A percentile compares a stretch with the other conserved stretches of the same genome.
These are phyloP conservation scores for Scheffersomyces ergatensis DNA, from an alignment of 805 yeast genomes.

Conservation along the genomic window DNA sequence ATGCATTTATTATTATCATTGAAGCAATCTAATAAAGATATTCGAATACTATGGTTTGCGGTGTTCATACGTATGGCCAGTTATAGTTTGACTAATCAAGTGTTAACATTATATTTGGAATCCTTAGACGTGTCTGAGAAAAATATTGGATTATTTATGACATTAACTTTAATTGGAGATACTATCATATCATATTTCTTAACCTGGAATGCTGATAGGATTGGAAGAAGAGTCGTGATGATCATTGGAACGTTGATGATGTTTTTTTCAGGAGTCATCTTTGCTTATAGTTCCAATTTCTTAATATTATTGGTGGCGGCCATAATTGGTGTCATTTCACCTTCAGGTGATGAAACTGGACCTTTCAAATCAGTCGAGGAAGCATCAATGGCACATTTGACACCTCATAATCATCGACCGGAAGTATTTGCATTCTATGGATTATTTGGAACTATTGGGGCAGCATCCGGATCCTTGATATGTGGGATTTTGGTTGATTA, in stretches of 20 bases:
- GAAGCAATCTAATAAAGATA: slow-evolving; percentile 46
- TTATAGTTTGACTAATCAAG: slow-evolving; percentile 78
- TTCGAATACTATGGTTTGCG: slow-evolving; percentile 62
- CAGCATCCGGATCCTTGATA: slow-evolving; percentile 66
- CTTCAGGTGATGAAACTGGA: slow-evolving; percentile 88
- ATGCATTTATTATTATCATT: slow-evolving; percentile 38
- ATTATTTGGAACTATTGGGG: slow-evolving; percentile 65
- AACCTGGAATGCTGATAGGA: slow-evolving; percentile 72
- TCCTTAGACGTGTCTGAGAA: slow-evolving; percentile 53
- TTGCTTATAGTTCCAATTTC: slow-evolving; percentile 56
- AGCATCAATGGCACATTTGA: slow-evolving; percentile 75
- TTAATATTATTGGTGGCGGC: slow-evolving; percentile 65
- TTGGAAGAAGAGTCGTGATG: slow-evolving; percentile 70
- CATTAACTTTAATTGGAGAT: slow-evolving; percentile 77
- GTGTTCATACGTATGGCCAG: slow-evolving; percentile 70
- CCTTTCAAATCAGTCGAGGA: slow-evolving; percentile 88
- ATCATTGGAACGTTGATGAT: slow-evolving; percentile 63
- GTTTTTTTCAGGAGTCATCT: slow-evolving; percentile 64
- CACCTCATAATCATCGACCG: slow-evolving; percentile 62
- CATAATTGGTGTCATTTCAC: slow-evolving; percentile 80
- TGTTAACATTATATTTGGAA: slow-evolving; percentile 64
- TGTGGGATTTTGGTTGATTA: slow-evolving; percentile 61
- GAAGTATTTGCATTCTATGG: slow-evolving; percentile 76
- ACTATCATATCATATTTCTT: slow-evolving; percentile 64
- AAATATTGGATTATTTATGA: slow-evolving; percentile 75